Evolutionary conservation across 805 yeast genomes (phyloP).

Genomic region (Henningerozyma blattae): DNA sequence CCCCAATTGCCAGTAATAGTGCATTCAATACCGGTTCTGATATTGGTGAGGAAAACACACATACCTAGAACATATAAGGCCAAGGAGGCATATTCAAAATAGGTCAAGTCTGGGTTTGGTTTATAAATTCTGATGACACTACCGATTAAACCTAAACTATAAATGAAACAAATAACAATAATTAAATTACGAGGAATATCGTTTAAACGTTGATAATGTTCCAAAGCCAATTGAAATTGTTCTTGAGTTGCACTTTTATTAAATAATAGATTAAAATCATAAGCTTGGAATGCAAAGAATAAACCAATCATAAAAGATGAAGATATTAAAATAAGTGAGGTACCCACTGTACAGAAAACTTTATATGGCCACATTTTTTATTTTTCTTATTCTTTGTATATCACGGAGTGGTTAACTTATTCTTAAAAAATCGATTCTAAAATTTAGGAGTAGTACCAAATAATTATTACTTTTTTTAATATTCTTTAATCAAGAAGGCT

Average conservation of each 20-base stretch:
- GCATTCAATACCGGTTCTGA: conserved; percentile 67
- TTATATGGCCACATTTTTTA: neutral
- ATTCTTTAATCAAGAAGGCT: too few species aligned
- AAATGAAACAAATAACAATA: conserved; percentile 46
- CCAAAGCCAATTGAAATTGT: conserved; percentile 49
- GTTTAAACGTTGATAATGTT: conserved; percentile 70
- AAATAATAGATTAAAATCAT: conserved; percentile 71
- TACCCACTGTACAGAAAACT: conserved; percentile 18
- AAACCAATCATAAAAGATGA: conserved; percentile 74
- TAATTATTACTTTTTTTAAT: too few species aligned
- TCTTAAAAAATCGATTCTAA: too few species aligned
- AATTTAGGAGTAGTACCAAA: too few species aligned
- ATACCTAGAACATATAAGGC: conserved; percentile 60
- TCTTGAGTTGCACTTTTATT: conserved; percentile 34
- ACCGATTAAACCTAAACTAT: conserved; percentile 61
- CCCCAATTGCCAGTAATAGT: conserved; percentile 78
- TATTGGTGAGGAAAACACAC: conserved; percentile 75
- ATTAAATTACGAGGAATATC: conserved; percentile 25
- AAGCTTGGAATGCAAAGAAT: conserved; percentile 66
- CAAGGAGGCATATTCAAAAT: conserved; percentile 83
- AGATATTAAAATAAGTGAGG: conserved; percentile 26
- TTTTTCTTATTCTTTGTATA: too few species aligned
- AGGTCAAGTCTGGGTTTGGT: conserved; percentile 74
- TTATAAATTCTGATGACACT: conserved; percentile 67
- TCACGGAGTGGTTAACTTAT: too few species aligned